These are phyloP conservation scores for Auricularia auricula-judae DNA, from an alignment of 768 basidiomycete species.

Conservation along the genomic window DNA sequence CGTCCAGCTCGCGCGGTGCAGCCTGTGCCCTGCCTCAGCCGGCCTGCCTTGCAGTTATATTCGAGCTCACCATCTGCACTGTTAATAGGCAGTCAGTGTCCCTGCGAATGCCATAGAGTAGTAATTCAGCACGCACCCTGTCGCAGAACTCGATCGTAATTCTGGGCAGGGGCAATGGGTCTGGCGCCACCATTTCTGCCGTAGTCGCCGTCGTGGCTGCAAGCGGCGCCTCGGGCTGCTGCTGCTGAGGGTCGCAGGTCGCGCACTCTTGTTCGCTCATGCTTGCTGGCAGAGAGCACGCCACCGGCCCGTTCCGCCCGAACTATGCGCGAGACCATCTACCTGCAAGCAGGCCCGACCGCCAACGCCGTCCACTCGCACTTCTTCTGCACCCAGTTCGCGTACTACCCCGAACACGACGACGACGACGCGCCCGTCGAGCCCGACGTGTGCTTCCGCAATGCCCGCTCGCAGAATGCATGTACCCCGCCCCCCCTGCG, in stretches of 20 bases:
- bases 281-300: not conserved
- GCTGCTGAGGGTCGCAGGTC: not conserved
- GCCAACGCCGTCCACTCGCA: conserved; percentile 66
- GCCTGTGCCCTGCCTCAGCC: conserved; percentile 28
- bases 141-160: conserved; percentile 91
- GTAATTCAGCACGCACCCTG: conserved; percentile 41
- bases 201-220: not conserved
- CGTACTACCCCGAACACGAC: conserved; percentile 34
- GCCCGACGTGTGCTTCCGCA: conserved; percentile 54
- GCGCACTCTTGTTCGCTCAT: not conserved
- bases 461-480: not conserved
- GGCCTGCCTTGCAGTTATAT: not conserved
- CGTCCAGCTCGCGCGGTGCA: conserved; percentile 88
- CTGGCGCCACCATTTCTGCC: not conserved
- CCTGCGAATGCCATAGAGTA: not conserved
- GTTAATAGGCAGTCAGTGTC: conserved; percentile 2
- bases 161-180: conserved; percentile 27
- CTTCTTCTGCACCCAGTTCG: conserved; percentile 76
- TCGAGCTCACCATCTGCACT: conserved; percentile 72
- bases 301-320: not conserved
- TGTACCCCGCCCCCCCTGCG: not conserved
- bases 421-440: conserved; percentile 29
- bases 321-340: conserved; percentile 65
- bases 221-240: not conserved
- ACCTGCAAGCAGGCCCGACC: conserved; percentile 59